phyloP scores from a whole-genome alignment of 768 basidiomycete genomes.

The Rickenella mellea region DNA sequence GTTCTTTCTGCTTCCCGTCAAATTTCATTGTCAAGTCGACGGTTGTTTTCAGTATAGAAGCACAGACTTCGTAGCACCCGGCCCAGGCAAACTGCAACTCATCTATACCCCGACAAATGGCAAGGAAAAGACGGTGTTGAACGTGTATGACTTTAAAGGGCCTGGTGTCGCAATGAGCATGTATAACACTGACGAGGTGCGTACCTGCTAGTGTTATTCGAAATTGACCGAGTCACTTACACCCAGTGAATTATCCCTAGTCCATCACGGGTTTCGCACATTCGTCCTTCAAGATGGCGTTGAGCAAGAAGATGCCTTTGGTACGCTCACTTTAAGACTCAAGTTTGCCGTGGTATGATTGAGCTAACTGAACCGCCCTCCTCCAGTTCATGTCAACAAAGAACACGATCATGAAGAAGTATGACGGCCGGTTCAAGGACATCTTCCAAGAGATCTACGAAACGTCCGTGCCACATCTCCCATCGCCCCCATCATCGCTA shows the following conservation, averaged over 20 bases:
- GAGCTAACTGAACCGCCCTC: constrained; percentile 1
- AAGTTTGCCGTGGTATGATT: not conserved
- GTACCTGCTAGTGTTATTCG: constrained; percentile 5
- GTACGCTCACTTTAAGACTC: constrained; percentile 23
- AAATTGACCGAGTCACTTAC: not conserved
- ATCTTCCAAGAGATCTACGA: constrained; percentile 98
- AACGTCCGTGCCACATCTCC: constrained; percentile 28
- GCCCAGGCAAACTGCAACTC: constrained; percentile 88
- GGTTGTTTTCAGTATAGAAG: constrained; percentile 63
- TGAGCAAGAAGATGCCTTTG: constrained; percentile 67
- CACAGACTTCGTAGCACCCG: constrained; percentile 87
- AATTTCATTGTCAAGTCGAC: not conserved
- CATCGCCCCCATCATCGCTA: not conserved
- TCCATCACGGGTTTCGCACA: constrained; percentile 95
- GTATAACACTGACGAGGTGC: constrained; percentile 96
- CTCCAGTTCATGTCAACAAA: constrained; percentile 91
- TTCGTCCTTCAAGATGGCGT: constrained; percentile 94
- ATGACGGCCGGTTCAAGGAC: constrained; percentile 99
- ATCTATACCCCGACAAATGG: constrained; percentile 82
- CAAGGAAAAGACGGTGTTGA: constrained; percentile 49
- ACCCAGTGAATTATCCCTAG: constrained; percentile 23
- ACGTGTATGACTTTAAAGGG: constrained; percentile 92
- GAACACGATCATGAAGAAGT: constrained; percentile 95
- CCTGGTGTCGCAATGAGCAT: constrained; percentile 91
- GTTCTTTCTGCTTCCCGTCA: constrained; percentile 7